Percentiles rank a stretch among this genome's conserved stretches.
Conservation (phyloP, 768 basidiomycete species). For the Fomitopsis serialis region DNA sequence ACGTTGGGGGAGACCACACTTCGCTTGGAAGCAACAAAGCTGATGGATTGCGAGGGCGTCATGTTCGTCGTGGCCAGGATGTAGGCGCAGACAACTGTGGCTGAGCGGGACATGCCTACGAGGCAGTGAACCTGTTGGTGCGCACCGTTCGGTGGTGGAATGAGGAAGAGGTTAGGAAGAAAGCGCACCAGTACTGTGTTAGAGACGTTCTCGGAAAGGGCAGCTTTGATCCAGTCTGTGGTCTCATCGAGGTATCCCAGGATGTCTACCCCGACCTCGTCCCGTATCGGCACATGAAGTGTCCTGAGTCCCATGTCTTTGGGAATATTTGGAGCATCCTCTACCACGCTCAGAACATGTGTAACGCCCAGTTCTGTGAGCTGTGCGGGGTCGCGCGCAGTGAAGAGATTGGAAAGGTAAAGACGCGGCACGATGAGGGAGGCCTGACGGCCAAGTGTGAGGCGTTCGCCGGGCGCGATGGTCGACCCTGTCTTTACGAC, state of each 20-base stretch:
- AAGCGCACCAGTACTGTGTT: conserved; percentile 48
- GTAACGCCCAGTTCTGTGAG: conserved; percentile 61
- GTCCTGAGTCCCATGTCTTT: conserved; percentile 31
- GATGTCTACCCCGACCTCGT: conserved; percentile 37
- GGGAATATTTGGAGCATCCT: conserved; percentile 42
- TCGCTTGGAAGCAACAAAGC: conserved; percentile 49
- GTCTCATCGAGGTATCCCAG: conserved; percentile 40
- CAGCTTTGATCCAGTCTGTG: conserved; percentile 47
- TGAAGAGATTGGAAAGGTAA: conserved; percentile 59
- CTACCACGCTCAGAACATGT: conserved; percentile 65
- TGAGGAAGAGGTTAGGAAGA: neutral
- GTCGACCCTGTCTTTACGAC: conserved; percentile 1
- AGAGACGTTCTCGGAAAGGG: conserved; percentile 36
- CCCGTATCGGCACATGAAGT: conserved; percentile 49
- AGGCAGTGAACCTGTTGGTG: conserved; percentile 69
- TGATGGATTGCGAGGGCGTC: conserved; percentile 48
- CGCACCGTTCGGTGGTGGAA: neutral
- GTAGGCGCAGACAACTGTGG: conserved; percentile 75
- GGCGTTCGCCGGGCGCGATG: conserved; percentile 1
- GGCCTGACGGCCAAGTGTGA: conserved; percentile 7
- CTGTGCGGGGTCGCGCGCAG: conserved; percentile 43
- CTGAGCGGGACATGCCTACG: conserved; percentile 70
- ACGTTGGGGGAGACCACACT: conserved; percentile 60
- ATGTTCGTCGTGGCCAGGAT: conserved; percentile 42
- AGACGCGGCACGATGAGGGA: conserved; percentile 40